Conservation (phyloP, 164 flowering plant genomes). For the Magnolia changhungtana region DNA sequence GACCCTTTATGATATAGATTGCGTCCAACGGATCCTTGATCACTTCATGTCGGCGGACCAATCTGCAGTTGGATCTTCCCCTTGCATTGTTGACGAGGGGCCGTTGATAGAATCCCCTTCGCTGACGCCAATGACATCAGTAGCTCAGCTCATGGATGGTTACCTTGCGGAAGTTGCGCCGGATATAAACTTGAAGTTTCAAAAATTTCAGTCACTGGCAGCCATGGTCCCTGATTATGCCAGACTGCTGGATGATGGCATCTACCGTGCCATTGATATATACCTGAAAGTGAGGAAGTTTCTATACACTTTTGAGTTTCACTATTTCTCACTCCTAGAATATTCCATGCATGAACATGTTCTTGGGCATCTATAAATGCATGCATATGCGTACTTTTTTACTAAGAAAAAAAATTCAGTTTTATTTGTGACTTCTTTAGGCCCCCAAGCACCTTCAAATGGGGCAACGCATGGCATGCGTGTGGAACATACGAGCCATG, state of each 20-base stretch:
- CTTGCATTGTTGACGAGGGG: slow-evolving; percentile 41
- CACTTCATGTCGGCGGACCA: slow-evolving; percentile 47
- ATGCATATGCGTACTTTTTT: not conserved
- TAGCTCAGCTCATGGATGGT: slow-evolving; percentile 61
- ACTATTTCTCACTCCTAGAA: not conserved
- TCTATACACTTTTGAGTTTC: not conserved
- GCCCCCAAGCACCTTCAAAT: too few species aligned
- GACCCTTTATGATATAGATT: slow-evolving; percentile 68
- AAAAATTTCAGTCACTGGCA: slow-evolving; percentile 64
- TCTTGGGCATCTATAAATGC: not conserved
- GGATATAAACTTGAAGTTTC: slow-evolving; percentile 58
- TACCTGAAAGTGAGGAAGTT: slow-evolving; percentile 57
- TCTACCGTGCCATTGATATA: slow-evolving; percentile 76
- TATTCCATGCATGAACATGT: not conserved
- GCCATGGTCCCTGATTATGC: slow-evolving; percentile 71
- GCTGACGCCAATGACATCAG: slow-evolving; percentile 55
- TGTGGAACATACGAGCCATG: too few species aligned
- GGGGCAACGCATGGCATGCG: too few species aligned
- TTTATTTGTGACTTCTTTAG: not conserved
- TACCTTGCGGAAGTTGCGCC: slow-evolving; percentile 77
- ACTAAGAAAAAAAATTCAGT: too few species aligned
- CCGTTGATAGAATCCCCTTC: slow-evolving; percentile 40
- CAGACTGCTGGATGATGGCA: slow-evolving; percentile 64
- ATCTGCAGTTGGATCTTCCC: slow-evolving; percentile 22
- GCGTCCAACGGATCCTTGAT: slow-evolving; percentile 67